Percentiles rank a stretch among this genome's conserved stretches.
These are phyloP conservation scores for Ophiostoma quercus DNA, from an alignment of 2,329 filamentous ascomycete species.

Conservation along the genomic window DNA sequence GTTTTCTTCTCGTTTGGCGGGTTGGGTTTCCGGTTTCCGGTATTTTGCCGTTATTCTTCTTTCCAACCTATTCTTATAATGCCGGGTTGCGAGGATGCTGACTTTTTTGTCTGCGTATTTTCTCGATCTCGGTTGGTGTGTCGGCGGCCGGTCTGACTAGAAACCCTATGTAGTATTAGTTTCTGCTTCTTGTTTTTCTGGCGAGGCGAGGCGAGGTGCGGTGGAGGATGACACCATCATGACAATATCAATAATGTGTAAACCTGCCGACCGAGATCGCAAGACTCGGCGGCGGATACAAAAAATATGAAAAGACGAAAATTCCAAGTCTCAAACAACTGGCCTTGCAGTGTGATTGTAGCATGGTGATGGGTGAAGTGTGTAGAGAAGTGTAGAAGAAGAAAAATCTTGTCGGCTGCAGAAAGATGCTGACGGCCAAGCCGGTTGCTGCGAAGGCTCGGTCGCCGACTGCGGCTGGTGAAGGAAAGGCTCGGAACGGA, in stretches of 20 bases:
- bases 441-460: background rate
- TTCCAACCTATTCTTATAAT: background rate
- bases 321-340: conserved; percentile 10
- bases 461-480: background rate
- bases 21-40: conserved; percentile 12
- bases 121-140: conserved; percentile 23
- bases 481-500: background rate
- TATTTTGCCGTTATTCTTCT: conserved; percentile 14
- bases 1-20: conserved; percentile 16
- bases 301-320: conserved; percentile 22
- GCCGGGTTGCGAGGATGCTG: background rate
- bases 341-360: background rate
- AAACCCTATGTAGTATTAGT: conserved; percentile 25
- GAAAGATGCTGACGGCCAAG: background rate
- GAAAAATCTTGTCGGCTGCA: background rate
- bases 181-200: conserved; percentile 9
- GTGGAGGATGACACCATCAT: conserved; percentile 5
- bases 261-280: conserved; percentile 15
- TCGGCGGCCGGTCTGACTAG: conserved; percentile 15
- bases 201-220: background rate
- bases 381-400: background rate
- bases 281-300: conserved; percentile 15
- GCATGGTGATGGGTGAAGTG: background rate
- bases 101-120: conserved; percentile 1
- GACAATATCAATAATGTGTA: conserved; percentile 19